Evolutionary conservation across 2,329 filamentous ascomycete species (phyloP), one percentile per base, ranked within the genome.

Genomic region (Huntiella abstrusa): DNA sequence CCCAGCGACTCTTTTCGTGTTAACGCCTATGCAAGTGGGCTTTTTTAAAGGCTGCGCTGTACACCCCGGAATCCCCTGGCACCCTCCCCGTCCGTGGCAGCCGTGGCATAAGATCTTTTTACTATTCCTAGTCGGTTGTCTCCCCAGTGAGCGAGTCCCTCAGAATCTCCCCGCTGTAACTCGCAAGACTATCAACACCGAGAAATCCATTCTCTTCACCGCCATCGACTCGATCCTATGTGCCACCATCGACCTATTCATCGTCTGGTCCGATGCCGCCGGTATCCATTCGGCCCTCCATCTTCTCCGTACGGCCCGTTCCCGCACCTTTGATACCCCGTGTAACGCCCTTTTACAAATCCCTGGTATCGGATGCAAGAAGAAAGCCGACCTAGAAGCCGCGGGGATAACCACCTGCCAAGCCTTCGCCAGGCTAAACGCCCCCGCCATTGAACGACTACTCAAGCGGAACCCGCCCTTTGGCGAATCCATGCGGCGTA

Each of bases 281-380:
- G 71, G 80, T 2, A 69, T 76, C 1, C 71, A 71, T 22, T 76
- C 77, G 51, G 80, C 80, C 4, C 68, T 96, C 1, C 81, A 88
- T 55, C 69, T 96, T 4, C 71, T 80, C 41, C 71, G 88, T 48
- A 85, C 83, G 52, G 63, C 96, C 44, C 71, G 75, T 16, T 82
- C 86, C 2, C 73, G 71, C 1, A 67, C 69, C 1, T 94, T 87
- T 91, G 91, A 98, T 55, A 77, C 81, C 33, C 82, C 77, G 2
- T 74, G 83, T 0, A 67, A 80, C 16, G 83, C 95, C 53, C 71
- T 98, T 55, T 80, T 81, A 50, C 88, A 96, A 58, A 70, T 98
- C 1, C 75, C 83, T 0, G 73, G 77, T 2, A 73, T 96, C 51
- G 91, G 91, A 0, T 66, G 75, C 4, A 83, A 78, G 1, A 72